Evolutionary conservation across 2,329 filamentous ascomycete genomes (phyloP).

Genomic region (Pseudogymnoascus sp.): DNA sequence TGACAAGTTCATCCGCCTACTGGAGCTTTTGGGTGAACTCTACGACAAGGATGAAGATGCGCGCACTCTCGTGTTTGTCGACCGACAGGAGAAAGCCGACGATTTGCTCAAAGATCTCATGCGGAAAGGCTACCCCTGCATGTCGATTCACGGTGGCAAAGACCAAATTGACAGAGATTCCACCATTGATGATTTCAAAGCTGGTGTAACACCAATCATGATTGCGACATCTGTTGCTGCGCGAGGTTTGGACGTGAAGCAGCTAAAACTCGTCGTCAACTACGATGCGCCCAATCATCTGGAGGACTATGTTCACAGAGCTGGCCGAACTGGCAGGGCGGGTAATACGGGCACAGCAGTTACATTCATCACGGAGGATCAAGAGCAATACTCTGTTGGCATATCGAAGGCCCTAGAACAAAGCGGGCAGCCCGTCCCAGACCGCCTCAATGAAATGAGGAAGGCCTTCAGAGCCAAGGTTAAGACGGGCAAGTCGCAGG

Average conservation of each 20-base stretch:
- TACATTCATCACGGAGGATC: constrained; percentile 84
- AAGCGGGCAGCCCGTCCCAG: constrained; percentile 75
- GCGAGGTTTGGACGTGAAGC: constrained; percentile 90
- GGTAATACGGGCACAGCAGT: constrained; percentile 92
- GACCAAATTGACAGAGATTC: constrained; percentile 90
- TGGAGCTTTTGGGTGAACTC: constrained; percentile 79
- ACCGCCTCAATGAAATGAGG: constrained; percentile 55
- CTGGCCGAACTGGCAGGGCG: constrained; percentile 85
- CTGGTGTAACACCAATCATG: constrained; percentile 78
- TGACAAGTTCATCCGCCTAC: constrained; percentile 72
- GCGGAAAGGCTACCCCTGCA: constrained; percentile 79
- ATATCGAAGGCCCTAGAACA: constrained; percentile 78
- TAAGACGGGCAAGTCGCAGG: constrained; percentile 84
- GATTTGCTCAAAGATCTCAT: constrained; percentile 68
- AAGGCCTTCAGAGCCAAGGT: constrained; percentile 80
- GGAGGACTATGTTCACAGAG: constrained; percentile 93
- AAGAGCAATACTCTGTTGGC: constrained; percentile 82
- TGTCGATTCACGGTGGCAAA: constrained; percentile 89
- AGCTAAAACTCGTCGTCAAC: constrained; percentile 91
- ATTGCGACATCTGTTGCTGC: constrained; percentile 94
- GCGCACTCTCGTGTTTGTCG: constrained; percentile 82
- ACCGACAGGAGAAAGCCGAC: constrained; percentile 84
- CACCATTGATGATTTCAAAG: constrained; percentile 88
- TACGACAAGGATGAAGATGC: constrained; percentile 85
- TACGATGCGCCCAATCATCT: constrained; percentile 90